phyloP scores from a whole-genome alignment of 2,329 filamentous ascomycete species.

The Elsinoe perseae region DNA sequence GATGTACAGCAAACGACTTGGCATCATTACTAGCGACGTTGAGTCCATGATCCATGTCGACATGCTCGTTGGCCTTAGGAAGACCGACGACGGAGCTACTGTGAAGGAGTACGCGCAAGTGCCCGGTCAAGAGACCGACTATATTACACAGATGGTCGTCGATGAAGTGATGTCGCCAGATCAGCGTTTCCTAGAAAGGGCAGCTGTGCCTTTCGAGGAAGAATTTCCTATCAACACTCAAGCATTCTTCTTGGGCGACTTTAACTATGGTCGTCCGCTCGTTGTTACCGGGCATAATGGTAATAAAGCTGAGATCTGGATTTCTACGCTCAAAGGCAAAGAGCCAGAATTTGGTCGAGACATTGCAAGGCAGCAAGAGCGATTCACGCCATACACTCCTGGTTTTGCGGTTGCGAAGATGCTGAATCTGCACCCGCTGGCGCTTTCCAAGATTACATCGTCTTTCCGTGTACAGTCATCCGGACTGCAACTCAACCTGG shows the following conservation, averaged over 20 bases:
- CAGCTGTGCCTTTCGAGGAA: slow-evolving; percentile 78
- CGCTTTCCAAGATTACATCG: slow-evolving; percentile 91
- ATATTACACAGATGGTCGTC: slow-evolving; percentile 84
- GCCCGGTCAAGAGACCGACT: slow-evolving; percentile 76
- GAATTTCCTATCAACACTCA: slow-evolving; percentile 79
- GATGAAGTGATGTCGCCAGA: slow-evolving; percentile 87
- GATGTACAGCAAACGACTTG: slow-evolving; percentile 83
- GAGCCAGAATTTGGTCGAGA: slow-evolving; percentile 75
- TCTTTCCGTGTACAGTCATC: slow-evolving; percentile 81
- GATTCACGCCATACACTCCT: slow-evolving; percentile 67
- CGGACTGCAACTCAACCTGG: slow-evolving; percentile 77
- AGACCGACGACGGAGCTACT: slow-evolving; percentile 83
- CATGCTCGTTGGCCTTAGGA: slow-evolving; percentile 82
- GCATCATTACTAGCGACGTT: slow-evolving; percentile 75
- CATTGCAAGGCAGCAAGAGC: slow-evolving; percentile 64
- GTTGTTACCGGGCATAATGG: slow-evolving; percentile 67
- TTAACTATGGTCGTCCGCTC: slow-evolving; percentile 83
- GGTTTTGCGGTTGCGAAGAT: slow-evolving; percentile 82
- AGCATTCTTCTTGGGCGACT: slow-evolving; percentile 91
- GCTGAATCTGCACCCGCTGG: slow-evolving; percentile 73
- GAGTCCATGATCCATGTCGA: slow-evolving; percentile 88
- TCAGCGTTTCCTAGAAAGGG: slow-evolving; percentile 83
- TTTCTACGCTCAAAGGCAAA: slow-evolving; percentile 63
- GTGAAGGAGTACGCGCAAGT: slow-evolving; percentile 89
- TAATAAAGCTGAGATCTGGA: slow-evolving; percentile 68